Evolutionary conservation across 129 eudicot species (phyloP).

Genomic region (Centella asiatica): DNA sequence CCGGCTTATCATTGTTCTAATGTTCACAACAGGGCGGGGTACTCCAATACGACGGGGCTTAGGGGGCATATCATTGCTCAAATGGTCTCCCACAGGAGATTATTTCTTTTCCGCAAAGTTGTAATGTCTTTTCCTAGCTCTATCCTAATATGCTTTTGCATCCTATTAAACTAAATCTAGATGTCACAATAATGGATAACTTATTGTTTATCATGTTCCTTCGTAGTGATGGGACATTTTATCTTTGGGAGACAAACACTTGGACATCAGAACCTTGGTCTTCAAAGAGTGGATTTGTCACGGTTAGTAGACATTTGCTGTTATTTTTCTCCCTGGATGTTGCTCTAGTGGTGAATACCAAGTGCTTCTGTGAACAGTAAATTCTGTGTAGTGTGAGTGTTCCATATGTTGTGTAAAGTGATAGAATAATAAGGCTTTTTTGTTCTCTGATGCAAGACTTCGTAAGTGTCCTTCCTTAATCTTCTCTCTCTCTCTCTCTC

Average conservation of each 20-base stretch:
- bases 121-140: slow-evolving; percentile 40
- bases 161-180: slow-evolving; percentile 3
- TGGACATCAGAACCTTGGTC: slow-evolving; percentile 99
- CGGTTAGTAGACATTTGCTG: slow-evolving; percentile 40
- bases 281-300: slow-evolving; percentile 87
- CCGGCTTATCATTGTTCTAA: not conserved
- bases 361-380: not conserved
- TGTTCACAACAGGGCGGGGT: slow-evolving; percentile 49
- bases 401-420: no score
- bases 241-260: slow-evolving; percentile 96
- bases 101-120: slow-evolving; percentile 88
- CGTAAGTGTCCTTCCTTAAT: no score
- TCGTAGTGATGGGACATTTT: slow-evolving; percentile 92
- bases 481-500: no score
- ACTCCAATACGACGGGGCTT: slow-evolving; percentile 96
- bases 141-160: slow-evolving; percentile 8
- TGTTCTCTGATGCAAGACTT: no score
- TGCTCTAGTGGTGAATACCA: no score
- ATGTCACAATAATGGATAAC: not conserved
- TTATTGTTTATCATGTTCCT: slow-evolving; percentile 1
- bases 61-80: slow-evolving; percentile 83
- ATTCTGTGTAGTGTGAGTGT: not conserved
- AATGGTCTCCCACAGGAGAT: slow-evolving; percentile 98
- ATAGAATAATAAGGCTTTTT: no score
- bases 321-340: not conserved